These are phyloP conservation scores for Pleomassaria siparia DNA, from an alignment of 2,329 filamentous ascomycete species.

Conservation along the genomic window DNA sequence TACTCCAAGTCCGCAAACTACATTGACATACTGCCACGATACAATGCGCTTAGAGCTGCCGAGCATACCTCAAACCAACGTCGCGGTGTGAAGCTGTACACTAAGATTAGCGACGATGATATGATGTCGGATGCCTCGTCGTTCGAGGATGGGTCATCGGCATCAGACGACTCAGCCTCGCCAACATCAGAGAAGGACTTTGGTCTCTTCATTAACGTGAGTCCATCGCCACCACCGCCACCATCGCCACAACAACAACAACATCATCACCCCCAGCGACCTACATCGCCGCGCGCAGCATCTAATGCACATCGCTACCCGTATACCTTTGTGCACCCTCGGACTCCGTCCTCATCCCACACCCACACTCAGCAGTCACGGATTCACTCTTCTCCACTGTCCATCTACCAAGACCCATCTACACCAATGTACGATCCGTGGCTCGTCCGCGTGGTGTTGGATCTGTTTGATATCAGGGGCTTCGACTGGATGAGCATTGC, in stretches of 20 bases:
- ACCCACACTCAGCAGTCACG: not conserved
- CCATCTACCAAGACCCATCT: constrained; percentile 29
- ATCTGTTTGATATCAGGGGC: constrained; percentile 36
- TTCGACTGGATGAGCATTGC: constrained; percentile 43
- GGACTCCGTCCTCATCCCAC: not conserved
- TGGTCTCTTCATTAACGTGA: constrained; percentile 3
- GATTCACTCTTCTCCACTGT: constrained; percentile 14
- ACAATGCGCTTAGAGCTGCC: constrained; percentile 23
- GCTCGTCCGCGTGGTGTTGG: constrained; percentile 40
- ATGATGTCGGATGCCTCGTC: constrained; percentile 25
- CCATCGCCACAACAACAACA: not conserved
- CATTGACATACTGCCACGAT: constrained; percentile 20
- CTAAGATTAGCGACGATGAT: constrained; percentile 35
- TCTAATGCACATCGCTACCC: not conserved
- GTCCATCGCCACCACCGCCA: not conserved
- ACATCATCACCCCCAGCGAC: too few species aligned
- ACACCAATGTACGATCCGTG: constrained; percentile 36
- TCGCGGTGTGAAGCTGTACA: constrained; percentile 27
- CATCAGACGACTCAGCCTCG: constrained; percentile 12
- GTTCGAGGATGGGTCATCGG: constrained; percentile 21
- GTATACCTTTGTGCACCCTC: not conserved
- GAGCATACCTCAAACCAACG: constrained; percentile 8
- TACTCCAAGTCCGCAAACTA: constrained; percentile 39
- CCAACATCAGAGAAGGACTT: constrained; percentile 17
- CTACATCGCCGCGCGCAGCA: too few species aligned